Evolutionary conservation across 2,329 filamentous ascomycete species (phyloP).

Genomic region (Orbilia javanica): DNA sequence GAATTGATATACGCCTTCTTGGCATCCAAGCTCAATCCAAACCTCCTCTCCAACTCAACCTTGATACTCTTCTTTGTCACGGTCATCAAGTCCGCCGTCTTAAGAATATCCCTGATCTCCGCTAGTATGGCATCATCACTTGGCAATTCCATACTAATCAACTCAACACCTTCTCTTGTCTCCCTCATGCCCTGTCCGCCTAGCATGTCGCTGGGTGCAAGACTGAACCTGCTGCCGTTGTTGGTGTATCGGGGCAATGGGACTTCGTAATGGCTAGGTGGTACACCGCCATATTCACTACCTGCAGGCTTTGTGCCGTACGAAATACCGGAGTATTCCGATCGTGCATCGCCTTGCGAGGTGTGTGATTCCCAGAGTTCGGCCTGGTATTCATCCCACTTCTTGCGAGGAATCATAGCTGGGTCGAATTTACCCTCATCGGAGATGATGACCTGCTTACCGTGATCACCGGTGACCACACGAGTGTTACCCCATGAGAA

Average conservation of each 20-base stretch:
- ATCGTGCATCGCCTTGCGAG: constrained; percentile 78
- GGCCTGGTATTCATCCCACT: constrained; percentile 98
- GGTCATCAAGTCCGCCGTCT: constrained; percentile 93
- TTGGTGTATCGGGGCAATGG: constrained; percentile 69
- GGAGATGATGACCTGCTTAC: constrained; percentile 89
- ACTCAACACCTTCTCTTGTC: constrained; percentile 78
- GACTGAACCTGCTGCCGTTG: constrained; percentile 77
- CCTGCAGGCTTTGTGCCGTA: constrained; percentile 84
- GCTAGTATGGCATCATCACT: constrained; percentile 89
- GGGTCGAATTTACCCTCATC: constrained; percentile 99
- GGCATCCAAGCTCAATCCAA: constrained; percentile 85
- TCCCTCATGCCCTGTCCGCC: constrained; percentile 69
- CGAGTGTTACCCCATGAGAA: constrained; percentile 99
- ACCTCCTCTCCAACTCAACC: constrained; percentile 88
- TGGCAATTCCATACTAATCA: constrained; percentile 82
- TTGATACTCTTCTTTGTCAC: constrained; percentile 99
- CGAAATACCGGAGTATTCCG: constrained; percentile 91
- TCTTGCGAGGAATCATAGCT: constrained; percentile 91
- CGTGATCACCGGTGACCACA: constrained; percentile 93
- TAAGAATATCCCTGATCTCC: constrained; percentile 93
- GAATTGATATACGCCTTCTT: constrained; percentile 95
- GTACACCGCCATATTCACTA: constrained; percentile 68
- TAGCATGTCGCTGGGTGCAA: constrained; percentile 79
- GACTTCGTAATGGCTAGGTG: constrained; percentile 70
- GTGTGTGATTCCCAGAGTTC: constrained; percentile 97